Evolutionary conservation across 2,329 filamentous ascomycete species (phyloP), one percentile per base, ranked within the genome.

Genomic region (Cryphonectria naterciae): DNA sequence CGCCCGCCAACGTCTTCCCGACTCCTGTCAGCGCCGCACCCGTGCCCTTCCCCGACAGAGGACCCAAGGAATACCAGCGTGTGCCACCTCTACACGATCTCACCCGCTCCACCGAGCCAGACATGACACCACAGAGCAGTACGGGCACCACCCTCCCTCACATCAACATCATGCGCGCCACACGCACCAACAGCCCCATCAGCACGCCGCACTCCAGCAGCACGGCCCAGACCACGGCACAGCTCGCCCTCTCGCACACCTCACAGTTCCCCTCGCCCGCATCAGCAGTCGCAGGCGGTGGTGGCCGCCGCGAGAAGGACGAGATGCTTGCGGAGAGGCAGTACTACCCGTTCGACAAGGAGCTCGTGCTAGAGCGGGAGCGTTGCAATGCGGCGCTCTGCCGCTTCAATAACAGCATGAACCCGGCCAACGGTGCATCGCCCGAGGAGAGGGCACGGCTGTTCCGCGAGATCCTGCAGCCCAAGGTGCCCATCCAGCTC

Each of bases 341-440:
- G n/a, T 98, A 94, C 80, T 91, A 90, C 72, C 93, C 93, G 8
- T 95, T 92, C 74, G 90, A 93, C 78, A 88, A 90, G 72, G 91
- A 94, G 76, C 86, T 99, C 6, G 87, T 93, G 19, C 86, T 93
- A 28, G 95, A 98, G 77, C 91, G 95, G n/a, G 91, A 96, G 78
- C 88, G 91, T 68, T 98, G 95, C 82, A 92, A 90, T 73, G 87
- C 89, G 17, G 93, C 93, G 5, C 90, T 95, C 76, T 95, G 92
- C 87, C 86, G 91, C 66, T 98, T 96, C 83, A 98, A 98, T 81
- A 93, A 92, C 79, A 91, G 92, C 25, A 91, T 89, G 41, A 94
- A 94, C 75, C 91, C 93, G 1, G 88, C 89, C 68, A 88, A 90
- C 54, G 92, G 91, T 5, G 88, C 95, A 7, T 93, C 91, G 39